Evolutionary conservation across 805 yeast species (phyloP).

Genomic region (Ogataea chonburiensis): DNA sequence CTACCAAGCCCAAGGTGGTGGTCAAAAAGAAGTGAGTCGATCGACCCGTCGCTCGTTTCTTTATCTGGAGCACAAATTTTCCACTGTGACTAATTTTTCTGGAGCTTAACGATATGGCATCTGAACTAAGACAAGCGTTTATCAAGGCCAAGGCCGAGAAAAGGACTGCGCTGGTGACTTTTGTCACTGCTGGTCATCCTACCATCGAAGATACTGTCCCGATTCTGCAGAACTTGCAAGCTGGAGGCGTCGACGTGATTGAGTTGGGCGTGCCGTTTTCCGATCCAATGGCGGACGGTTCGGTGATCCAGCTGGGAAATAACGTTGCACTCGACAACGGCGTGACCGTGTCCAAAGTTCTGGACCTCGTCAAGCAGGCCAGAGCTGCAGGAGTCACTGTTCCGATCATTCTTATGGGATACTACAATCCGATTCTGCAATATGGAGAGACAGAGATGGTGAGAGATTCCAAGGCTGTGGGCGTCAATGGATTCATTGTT

Average conservation of each 20-base stretch:
- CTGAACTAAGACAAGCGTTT: constrained; percentile 37
- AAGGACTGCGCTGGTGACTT: constrained; percentile 87
- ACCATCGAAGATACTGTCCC: constrained; percentile 85
- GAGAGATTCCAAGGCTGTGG: constrained; percentile 76
- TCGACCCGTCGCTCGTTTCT: constrained; percentile 8
- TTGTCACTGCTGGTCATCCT: constrained; percentile 94
- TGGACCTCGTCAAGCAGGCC: constrained; percentile 73
- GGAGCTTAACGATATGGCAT: constrained; percentile 24
- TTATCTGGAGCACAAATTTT: constrained; percentile 1
- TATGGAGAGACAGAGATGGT: constrained; percentile 88
- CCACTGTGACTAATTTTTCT: constrained; percentile 11
- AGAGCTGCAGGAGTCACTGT: constrained; percentile 80
- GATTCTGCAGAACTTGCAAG: constrained; percentile 82
- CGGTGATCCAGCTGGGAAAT: constrained; percentile 91
- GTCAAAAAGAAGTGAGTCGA: constrained; percentile 12
- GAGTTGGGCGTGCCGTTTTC: constrained; percentile 96
- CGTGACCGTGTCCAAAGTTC: constrained; percentile 63
- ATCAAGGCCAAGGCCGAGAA: constrained; percentile 36
- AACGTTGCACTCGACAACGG: constrained; percentile 81
- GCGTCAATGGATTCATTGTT: constrained; percentile 92
- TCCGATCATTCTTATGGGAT: constrained; percentile 95
- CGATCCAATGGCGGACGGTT: constrained; percentile 99
- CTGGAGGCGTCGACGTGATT: constrained; percentile 92
- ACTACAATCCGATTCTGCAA: constrained; percentile 88
- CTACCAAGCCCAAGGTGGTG: constrained; percentile 11